phyloP scores from a whole-genome alignment of 1,284 basidiomycete genomes.

The Trichosporon sp. region DNA sequence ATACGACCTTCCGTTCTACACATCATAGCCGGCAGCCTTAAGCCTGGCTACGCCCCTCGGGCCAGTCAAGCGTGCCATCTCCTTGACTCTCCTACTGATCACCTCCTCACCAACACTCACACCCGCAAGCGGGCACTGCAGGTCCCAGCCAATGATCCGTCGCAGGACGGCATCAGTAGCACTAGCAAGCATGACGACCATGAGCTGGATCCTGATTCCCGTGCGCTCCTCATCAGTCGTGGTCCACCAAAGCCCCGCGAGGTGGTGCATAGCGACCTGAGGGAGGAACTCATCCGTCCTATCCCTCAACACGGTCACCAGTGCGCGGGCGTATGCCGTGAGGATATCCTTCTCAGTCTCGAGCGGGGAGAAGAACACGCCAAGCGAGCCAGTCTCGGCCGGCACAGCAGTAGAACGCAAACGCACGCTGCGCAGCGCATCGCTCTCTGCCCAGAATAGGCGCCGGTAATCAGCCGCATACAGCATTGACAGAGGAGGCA shows the following conservation, averaged over 20 bases:
- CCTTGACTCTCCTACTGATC: not conserved
- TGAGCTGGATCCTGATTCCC: conserved; percentile 9
- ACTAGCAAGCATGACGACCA: conserved; percentile 12
- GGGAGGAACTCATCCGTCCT: conserved; percentile 56
- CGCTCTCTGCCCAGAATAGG: conserved; percentile 72
- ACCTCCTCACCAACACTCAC: not conserved
- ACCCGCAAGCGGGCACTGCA: not conserved
- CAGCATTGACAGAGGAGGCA: conserved; percentile 62
- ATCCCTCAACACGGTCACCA: conserved; percentile 32
- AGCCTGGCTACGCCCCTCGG: conserved; percentile 8
- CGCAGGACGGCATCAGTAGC: conserved; percentile 6
- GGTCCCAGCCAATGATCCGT: conserved; percentile 3
- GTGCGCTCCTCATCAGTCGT: conserved; percentile 23
- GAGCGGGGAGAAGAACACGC: conserved; percentile 64
- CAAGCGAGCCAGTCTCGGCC: conserved; percentile 45
- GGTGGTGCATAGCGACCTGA: conserved; percentile 69
- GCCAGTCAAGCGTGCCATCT: conserved; percentile 1
- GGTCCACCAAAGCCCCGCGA: conserved; percentile 67
- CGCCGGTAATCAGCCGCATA: conserved; percentile 79
- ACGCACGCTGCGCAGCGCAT: conserved; percentile 56
- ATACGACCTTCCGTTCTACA: not conserved
- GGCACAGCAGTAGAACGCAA: conserved; percentile 34
- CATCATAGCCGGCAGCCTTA: not conserved
- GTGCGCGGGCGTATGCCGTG: conserved; percentile 49
- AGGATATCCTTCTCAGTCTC: conserved; percentile 66